phyloP scores from a whole-genome alignment of 768 basidiomycete species.

The Coprinopsis strossmayeri region DNA sequence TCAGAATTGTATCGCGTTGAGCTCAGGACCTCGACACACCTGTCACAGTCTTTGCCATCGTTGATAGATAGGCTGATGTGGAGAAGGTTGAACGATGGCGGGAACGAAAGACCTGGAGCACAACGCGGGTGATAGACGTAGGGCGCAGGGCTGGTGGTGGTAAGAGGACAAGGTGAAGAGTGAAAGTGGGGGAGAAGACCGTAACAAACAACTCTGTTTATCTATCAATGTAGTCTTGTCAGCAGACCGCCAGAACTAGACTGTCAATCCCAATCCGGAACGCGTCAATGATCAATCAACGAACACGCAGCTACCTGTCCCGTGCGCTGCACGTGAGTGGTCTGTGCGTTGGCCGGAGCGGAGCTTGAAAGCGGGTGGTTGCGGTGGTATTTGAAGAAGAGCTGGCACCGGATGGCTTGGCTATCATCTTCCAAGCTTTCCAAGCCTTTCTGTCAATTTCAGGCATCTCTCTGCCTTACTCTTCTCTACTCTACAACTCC shows the following conservation, averaged over 20 bases:
- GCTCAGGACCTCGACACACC: slow-evolving; percentile 24
- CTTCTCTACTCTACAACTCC: too few species aligned
- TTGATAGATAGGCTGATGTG: too few species aligned
- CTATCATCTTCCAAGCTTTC: background rate
- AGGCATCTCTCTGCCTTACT: too few species aligned
- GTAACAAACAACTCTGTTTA: background rate
- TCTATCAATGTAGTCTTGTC: background rate
- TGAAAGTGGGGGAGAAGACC: background rate
- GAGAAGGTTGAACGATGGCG: too few species aligned
- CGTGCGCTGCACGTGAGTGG: too few species aligned
- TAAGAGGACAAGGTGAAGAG: background rate
- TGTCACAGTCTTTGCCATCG: slow-evolving; percentile 44
- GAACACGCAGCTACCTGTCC: too few species aligned
- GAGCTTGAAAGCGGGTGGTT: background rate
- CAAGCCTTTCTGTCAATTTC: background rate
- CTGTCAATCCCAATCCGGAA: background rate
- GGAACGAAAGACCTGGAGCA: too few species aligned
- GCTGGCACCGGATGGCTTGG: background rate
- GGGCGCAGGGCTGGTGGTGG: background rate
- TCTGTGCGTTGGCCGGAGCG: background rate
- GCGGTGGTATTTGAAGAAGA: background rate
- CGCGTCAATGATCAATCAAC: background rate
- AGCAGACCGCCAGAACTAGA: background rate
- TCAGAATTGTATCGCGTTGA: background rate
- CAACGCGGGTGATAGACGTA: too few species aligned